These are phyloP conservation scores for Pichia insulana DNA, from an alignment of 805 yeast species.

Conservation along the genomic window DNA sequence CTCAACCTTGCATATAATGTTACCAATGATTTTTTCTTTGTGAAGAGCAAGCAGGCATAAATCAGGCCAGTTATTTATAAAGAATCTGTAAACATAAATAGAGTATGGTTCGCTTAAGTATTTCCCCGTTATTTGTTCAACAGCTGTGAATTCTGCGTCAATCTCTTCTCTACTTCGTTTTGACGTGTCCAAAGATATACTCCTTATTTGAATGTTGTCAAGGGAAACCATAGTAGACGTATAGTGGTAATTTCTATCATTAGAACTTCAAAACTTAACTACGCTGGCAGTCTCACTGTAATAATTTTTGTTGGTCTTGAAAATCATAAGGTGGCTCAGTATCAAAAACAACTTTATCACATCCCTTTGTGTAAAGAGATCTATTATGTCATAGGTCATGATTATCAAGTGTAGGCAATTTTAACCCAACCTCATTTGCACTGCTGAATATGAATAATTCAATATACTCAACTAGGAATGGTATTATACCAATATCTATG, in stretches of 20 bases:
- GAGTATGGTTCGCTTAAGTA: constrained; percentile 94
- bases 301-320: too few species aligned
- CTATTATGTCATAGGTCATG: neutral
- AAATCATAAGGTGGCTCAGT: constrained; percentile 1
- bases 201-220: constrained; percentile 12
- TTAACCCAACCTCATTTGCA: too few species aligned
- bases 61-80: constrained; percentile 85
- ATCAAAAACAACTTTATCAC: too few species aligned
- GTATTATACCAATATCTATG: constrained; percentile 19
- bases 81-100: constrained; percentile 83
- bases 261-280: too few species aligned
- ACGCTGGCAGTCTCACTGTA: too few species aligned
- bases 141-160: constrained; percentile 38
- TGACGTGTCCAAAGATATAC: constrained; percentile 15
- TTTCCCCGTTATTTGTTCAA: constrained; percentile 50
- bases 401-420: too few species aligned
- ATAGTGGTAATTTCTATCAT: neutral
- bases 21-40: constrained; percentile 51
- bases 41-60: constrained; percentile 59
- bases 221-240: constrained; percentile 2
- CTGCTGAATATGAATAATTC: constrained; percentile 2
- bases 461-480: constrained; percentile 1
- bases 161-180: constrained; percentile 12
- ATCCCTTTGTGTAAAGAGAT: neutral
- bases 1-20: constrained; percentile 75